Evolutionary conservation across 2,329 filamentous ascomycete species (phyloP).

Genomic region (Calycina marina): DNA sequence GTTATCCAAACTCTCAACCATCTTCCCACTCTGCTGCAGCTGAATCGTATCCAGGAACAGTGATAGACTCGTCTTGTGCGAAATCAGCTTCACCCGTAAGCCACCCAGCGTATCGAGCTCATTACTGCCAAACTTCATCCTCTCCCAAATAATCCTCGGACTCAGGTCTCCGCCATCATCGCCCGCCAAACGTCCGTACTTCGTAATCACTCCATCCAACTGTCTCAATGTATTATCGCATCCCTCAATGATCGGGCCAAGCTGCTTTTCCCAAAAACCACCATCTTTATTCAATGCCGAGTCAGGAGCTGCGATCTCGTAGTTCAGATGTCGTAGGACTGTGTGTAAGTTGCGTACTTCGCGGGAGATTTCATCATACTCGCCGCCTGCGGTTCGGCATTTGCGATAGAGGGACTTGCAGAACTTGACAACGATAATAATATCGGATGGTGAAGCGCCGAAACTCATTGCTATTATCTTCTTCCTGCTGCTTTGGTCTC

Average conservation of each 20-base stretch:
- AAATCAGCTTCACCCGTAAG: slow-evolving; percentile 29
- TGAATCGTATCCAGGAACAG: slow-evolving; percentile 44
- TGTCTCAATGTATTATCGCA: slow-evolving; percentile 39
- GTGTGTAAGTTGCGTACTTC: slow-evolving; percentile 39
- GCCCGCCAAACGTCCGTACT: slow-evolving; percentile 23
- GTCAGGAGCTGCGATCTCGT: slow-evolving; percentile 40
- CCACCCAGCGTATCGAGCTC: slow-evolving; percentile 21
- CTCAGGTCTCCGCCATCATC: slow-evolving; percentile 5
- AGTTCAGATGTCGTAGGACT: slow-evolving; percentile 40
- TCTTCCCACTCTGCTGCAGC: slow-evolving; percentile 31
- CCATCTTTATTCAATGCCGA: slow-evolving; percentile 35
- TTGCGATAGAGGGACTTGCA: slow-evolving; percentile 40
- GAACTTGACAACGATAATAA: slow-evolving; percentile 40
- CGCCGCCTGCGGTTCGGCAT: slow-evolving; percentile 31
- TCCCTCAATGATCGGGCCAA: slow-evolving; percentile 38
- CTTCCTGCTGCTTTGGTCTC: too few species aligned
- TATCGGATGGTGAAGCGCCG: slow-evolving; percentile 23
- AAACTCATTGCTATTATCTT: slow-evolving; percentile 22
- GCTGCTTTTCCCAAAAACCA: slow-evolving; percentile 32
- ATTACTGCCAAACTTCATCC: slow-evolving; percentile 17
- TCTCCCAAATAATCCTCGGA: slow-evolving; percentile 15
- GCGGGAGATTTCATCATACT: slow-evolving; percentile 34
- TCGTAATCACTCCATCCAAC: slow-evolving; percentile 37
- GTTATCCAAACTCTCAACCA: slow-evolving; percentile 18
- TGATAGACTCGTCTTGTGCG: slow-evolving; percentile 37